These are phyloP conservation scores for Lyophyllum decastes DNA, from an alignment of 768 basidiomycete genomes.

Conservation along the genomic window DNA sequence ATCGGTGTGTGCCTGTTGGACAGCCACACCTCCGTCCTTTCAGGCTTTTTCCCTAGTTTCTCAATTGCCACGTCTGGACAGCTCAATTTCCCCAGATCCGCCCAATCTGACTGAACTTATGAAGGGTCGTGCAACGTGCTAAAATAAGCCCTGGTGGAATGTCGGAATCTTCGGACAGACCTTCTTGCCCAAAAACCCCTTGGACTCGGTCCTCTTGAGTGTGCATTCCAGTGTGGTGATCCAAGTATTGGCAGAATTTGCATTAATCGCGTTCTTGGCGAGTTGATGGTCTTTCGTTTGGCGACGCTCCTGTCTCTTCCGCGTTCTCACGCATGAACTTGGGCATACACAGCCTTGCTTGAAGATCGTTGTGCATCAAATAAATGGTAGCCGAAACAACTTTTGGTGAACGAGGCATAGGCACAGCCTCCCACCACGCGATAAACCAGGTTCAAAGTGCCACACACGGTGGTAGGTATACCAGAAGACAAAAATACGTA, in stretches of 20 bases:
- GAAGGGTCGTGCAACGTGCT: conserved; percentile 9
- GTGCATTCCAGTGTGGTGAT: neutral
- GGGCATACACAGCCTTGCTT: neutral
- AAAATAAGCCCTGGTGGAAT: neutral
- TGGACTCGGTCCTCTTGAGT: neutral
- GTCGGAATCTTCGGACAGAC: conserved; percentile 15
- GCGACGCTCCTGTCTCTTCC: neutral
- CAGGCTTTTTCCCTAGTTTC: conserved; percentile 24
- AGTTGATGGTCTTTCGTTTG: neutral
- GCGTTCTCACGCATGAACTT: neutral
- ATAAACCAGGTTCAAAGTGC: neutral
- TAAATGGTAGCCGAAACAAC: conserved; percentile 1
- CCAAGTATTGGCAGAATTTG: too few relatives aligned
- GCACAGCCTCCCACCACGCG: conserved; percentile 2
- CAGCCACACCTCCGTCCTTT: conserved; percentile 41
- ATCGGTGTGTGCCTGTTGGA: conserved; percentile 30
- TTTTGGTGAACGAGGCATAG: conserved; percentile 1
- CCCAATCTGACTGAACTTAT: neutral
- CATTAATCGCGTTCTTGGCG: neutral
- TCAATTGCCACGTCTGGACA: conserved; percentile 10
- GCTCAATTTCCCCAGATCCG: conserved; percentile 8
- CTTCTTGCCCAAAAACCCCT: neutral
- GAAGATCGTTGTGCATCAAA: neutral
- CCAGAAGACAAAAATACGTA: neutral
- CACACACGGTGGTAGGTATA: neutral